These are phyloP conservation scores for Gelatoporia subvermispora DNA, from an alignment of 768 basidiomycete species.

Conservation along the genomic window DNA sequence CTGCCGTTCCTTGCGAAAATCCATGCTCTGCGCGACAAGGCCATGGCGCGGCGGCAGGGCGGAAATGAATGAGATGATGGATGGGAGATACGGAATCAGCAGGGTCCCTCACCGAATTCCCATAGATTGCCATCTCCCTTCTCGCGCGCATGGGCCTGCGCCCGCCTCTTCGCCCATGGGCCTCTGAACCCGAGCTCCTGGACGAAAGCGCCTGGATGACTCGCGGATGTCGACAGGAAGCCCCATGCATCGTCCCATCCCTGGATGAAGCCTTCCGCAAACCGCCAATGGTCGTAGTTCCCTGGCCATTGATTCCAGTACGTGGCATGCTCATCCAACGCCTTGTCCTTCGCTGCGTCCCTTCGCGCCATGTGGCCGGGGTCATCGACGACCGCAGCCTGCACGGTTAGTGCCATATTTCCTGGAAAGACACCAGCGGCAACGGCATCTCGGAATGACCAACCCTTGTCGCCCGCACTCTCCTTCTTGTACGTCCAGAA, in stretches of 20 bases:
- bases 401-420: conserved; percentile 14
- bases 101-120: conserved; percentile 50
- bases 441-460: conserved; percentile 67
- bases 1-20: conserved; percentile 49
- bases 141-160: conserved; percentile 37
- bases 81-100: neutral
- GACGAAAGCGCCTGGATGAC: conserved; percentile 21
- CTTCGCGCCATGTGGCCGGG: conserved; percentile 36
- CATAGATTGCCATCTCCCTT: conserved; percentile 46
- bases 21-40: conserved; percentile 46
- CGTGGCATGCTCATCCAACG: conserved; percentile 30
- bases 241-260: conserved; percentile 71
- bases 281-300: conserved; percentile 62
- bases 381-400: conserved; percentile 15
- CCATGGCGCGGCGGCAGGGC: too few species aligned
- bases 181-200: conserved; percentile 62
- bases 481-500: conserved; percentile 86
- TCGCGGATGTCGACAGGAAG: conserved; percentile 39
- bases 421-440: conserved; percentile 57
- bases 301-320: conserved; percentile 52
- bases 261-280: conserved; percentile 55
- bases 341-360: conserved; percentile 20
- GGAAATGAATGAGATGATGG: neutral
- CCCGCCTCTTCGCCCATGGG: conserved; percentile 50
- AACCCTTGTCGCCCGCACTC: conserved; percentile 59